These are phyloP conservation scores for Zanthoxylum bungeanum DNA, from an alignment of 345 rosid genomes.

Conservation along the genomic window DNA sequence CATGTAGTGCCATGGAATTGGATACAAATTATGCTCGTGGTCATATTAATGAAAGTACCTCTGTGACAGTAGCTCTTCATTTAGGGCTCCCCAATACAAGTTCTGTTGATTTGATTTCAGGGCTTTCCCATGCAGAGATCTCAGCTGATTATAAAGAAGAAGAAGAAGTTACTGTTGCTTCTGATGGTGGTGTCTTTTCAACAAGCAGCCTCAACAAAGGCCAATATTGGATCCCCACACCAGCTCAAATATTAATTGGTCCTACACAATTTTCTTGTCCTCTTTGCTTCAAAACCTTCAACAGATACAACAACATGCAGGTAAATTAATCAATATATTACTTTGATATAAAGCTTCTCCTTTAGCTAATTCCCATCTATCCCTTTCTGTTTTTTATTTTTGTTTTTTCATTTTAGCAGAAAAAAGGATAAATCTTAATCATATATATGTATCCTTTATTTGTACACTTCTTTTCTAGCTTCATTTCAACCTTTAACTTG, in stretches of 20 bases:
- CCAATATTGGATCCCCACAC: conserved; percentile 99
- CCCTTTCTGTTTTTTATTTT: conserved; percentile 17
- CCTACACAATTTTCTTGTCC: conserved; percentile 99
- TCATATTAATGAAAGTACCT: conserved; percentile 29
- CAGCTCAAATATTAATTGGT: conserved; percentile 94
- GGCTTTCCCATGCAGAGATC: conserved; percentile 33
- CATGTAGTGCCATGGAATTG: conserved; percentile 40
- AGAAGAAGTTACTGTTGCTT: conserved; percentile 38
- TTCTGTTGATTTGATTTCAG: conserved; percentile 39
- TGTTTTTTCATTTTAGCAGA: conserved; percentile 21
- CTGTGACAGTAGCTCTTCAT: conserved; percentile 74
- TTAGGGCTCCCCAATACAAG: conserved; percentile 67
- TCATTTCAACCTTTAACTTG: conserved; percentile 31
- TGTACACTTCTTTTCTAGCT: conserved; percentile 30
- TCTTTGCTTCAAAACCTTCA: conserved; percentile 98
- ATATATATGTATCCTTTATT: conserved; percentile 9
- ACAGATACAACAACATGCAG: conserved; percentile 99
- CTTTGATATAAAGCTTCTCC: conserved; percentile 17
- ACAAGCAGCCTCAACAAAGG: conserved; percentile 51
- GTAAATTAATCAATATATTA: conserved; percentile 31
- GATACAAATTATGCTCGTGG: conserved; percentile 29
- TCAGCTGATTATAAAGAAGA: conserved; percentile 32
- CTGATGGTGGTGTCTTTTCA: conserved; percentile 16
- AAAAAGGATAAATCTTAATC: conserved; percentile 22
- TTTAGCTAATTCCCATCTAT: conserved; percentile 14